Base-by-base conservation (phyloP, 768 basidiomycete genomes). In the Ramaria rubella region DNA sequence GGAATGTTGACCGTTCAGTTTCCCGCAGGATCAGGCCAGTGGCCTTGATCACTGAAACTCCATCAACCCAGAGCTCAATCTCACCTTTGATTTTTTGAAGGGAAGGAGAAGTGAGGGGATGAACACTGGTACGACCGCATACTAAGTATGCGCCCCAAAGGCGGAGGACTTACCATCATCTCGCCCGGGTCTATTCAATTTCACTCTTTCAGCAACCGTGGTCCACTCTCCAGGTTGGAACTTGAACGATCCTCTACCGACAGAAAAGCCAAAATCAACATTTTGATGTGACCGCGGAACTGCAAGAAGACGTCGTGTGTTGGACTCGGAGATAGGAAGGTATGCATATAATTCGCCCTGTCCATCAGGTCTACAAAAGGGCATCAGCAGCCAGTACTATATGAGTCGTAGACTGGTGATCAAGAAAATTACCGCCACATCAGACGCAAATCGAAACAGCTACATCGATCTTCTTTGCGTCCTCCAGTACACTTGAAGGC, bases 331-430 rank as follows among this genome's bases (percentile, higher is more conserved):
- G 49, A 24, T 57, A 8, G 85, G 86, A 26, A 85, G 76, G 70
- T 89, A 87, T 55, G 83, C 81, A 75, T 87, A 87, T 48, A 87
- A 63, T 71, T 87, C 86, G 31, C 83, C 86, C 27, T 65, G 69
- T 48, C 81, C 84, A 4, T 77, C 67, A 5, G 68, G 64, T 55
- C 70, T 64, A 51, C 33, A 34, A 30, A 34, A 24, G 29, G n/a
- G n/a, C 36, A 43, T 36, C 30, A 60, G 21, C 46, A 29, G 15
- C 24, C 2, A 12, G 49, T 21, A 17, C 36, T 26, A n/a, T 15
- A 17, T 14, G 23, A 27, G 23, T 27, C 4, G 46, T 40, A 21
- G 19, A n/a, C 42, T 44, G 58, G 44, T 27, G 19, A 43, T 38
- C 33, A 33, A 48, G 26, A 30, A n/a, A 24, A 61, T 40, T 58